Evolutionary conservation across 1,139 yeast genomes (phyloP), one percentile per base, ranked within the genome.

Genomic region (Pneumocystis oryctolagi): DNA sequence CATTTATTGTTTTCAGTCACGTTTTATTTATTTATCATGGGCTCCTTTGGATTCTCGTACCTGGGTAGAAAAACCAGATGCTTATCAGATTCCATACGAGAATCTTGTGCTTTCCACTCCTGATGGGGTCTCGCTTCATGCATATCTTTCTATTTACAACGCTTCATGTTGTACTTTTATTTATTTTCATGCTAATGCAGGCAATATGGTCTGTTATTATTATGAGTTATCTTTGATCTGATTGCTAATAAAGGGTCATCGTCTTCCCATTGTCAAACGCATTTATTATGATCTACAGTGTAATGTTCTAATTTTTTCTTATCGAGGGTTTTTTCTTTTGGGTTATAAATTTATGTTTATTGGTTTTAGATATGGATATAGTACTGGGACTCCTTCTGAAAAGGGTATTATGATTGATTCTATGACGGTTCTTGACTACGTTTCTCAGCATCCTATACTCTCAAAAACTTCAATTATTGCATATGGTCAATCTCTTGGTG

Each of bases 401-500:
- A 67, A 67, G 1, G 98, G 98, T 0, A 76, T 92, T 69, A 90
- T 90, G 72, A 70, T 79, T 1, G 98, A 92, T 71, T 95, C 96
- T 0, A 84, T 84, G 66, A 77, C 89, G 2, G 85, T 86, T 0
- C 77, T 89, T 77, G 75, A 81, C 18, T 85, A 79, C 70, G 73
- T 92, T 58, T 69, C 76, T 0, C 69, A 75, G 0, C 84, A 85
- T 68, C 79, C 78, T 55, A 79, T 78, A 62, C 79, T 83, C 64
- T 76, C 77, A 62, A 73, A 78, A 62, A 79, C 86, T 1, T 76
- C 84, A 6, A 69, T 90, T 4, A 75, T 89, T 0, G 77, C 89
- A 20, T 90, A 89, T 71, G 98, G 98, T 1, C 79, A 97, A 64
- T 87, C 96, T 4, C 77, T 92, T 31, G 98, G 98, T 32, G 97